Evolutionary conservation across 768 basidiomycete genomes (phyloP).

Genomic region (Termitomyces sp.): DNA sequence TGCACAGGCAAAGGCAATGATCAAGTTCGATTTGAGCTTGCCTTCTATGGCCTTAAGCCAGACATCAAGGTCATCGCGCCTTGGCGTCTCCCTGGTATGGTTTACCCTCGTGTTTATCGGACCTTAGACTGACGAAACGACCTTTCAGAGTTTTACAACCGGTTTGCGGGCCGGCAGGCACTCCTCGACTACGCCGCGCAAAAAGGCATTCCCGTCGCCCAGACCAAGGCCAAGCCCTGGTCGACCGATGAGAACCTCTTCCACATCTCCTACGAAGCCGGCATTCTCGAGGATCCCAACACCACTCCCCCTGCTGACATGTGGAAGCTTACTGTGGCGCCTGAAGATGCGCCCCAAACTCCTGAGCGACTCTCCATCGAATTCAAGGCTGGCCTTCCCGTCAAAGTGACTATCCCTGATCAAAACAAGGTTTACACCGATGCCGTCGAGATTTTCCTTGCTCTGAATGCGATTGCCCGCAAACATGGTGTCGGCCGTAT

Average conservation of each 20-base stretch:
- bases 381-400: slow-evolving; percentile 83
- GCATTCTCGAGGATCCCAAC: slow-evolving; percentile 96
- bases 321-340: slow-evolving; percentile 94
- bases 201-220: slow-evolving; percentile 87
- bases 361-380: slow-evolving; percentile 84
- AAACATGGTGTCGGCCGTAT: slow-evolving; percentile 96
- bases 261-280: slow-evolving; percentile 99
- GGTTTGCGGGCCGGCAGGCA: slow-evolving; percentile 93
- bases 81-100: slow-evolving; percentile 88
- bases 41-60: slow-evolving; percentile 97
- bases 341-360: slow-evolving; percentile 72
- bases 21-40: slow-evolving; percentile 98
- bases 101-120: not conserved
- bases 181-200: slow-evolving; percentile 86
- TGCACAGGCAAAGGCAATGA: slow-evolving; percentile 99
- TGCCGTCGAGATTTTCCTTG: slow-evolving; percentile 88
- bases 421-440: slow-evolving; percentile 72
- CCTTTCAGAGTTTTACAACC: slow-evolving; percentile 84
- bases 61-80: slow-evolving; percentile 99
- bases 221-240: slow-evolving; percentile 97
- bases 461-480: slow-evolving; percentile 86
- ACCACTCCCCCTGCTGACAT: slow-evolving; percentile 92
- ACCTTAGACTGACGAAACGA: not conserved
- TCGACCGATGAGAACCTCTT: slow-evolving; percentile 99
- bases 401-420: slow-evolving; percentile 64